Evolutionary conservation across 2,329 filamentous ascomycete genomes (phyloP), one percentile per base, ranked within the genome.

Genomic region (Xenoacremonium recifei): DNA sequence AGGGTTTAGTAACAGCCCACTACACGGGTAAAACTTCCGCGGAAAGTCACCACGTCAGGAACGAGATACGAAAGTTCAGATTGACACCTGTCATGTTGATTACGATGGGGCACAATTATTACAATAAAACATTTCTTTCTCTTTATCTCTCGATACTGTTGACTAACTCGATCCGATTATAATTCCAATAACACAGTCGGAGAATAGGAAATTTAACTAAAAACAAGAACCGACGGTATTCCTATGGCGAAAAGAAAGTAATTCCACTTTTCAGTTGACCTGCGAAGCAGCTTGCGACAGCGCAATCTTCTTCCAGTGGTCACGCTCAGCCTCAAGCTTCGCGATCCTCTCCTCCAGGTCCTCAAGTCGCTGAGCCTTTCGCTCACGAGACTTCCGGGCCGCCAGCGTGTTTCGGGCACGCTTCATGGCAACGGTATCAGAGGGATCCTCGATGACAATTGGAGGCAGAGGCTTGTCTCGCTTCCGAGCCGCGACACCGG

Each of bases 341-440:
- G 72, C 75, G 58, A 95, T 90, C 58, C 80, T 75, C 29, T 77
- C 77, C 71, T 95, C 87, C 34, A 96, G 75, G 44, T 83, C 80
- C 42, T 87, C 83, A 47, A 92, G 75, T 54, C 84, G 80, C 62
- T 85, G 77, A 43, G 88, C 82, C 73, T 96, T 96, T 53, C 89
- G 85, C 60, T 89, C 85, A 39, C 92, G 85, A 45, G 90, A 96
- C 71, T 96, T 96, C 53, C 92, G 89, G 57, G 92, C 92, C 15
- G 92, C 92, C 64, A 95, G 79, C 7, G 90, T 95, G 66, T 96
- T 97, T 54, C 90, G 86, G 37, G 90, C 91, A 64, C 92, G 87
- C 82, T 96, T 96, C 76, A 91, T 80, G 16, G 89, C 89, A n/a
- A 86, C 65, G 9, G 78, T 79, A 59, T 96, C 91, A 31, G 57